These are phyloP conservation scores for Aristolochia fimbriata DNA, from an alignment of 164 flowering plant genomes.

Conservation along the genomic window DNA sequence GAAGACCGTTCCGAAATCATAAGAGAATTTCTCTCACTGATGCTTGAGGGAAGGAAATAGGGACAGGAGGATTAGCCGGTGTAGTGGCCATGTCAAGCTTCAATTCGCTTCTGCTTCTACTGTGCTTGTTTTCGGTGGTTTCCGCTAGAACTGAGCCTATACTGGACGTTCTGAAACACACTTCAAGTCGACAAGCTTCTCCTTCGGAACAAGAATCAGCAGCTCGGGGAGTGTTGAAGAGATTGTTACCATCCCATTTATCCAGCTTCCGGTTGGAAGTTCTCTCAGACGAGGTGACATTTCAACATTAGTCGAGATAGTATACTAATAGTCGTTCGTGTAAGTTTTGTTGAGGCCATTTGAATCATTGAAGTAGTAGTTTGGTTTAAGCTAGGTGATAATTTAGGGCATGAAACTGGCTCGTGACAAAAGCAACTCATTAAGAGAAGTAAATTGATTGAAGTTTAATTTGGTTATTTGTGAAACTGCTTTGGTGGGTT, in stretches of 20 bases:
- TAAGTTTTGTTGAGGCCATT: background rate
- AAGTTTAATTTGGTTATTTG: background rate
- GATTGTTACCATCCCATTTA: conserved; percentile 68
- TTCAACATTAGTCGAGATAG: background rate
- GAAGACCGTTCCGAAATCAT: no score
- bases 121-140: background rate
- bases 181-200: conserved; percentile 37
- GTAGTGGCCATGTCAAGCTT: background rate
- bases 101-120: background rate
- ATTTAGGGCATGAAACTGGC: no score
- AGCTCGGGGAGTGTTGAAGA: conserved; percentile 45
- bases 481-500: background rate
- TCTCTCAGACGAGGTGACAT: conserved; percentile 39
- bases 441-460: background rate
- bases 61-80: no score
- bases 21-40: background rate
- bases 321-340: background rate
- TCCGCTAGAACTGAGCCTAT: conserved; percentile 21
- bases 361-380: background rate
- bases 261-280: conserved; percentile 62
- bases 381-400: background rate
- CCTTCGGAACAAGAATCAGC: conserved; percentile 64
- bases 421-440: no score
- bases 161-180: conserved; percentile 27
- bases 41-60: no score